Conservation (phyloP, 805 yeast genomes). For the Candida glaebosa region DNA sequence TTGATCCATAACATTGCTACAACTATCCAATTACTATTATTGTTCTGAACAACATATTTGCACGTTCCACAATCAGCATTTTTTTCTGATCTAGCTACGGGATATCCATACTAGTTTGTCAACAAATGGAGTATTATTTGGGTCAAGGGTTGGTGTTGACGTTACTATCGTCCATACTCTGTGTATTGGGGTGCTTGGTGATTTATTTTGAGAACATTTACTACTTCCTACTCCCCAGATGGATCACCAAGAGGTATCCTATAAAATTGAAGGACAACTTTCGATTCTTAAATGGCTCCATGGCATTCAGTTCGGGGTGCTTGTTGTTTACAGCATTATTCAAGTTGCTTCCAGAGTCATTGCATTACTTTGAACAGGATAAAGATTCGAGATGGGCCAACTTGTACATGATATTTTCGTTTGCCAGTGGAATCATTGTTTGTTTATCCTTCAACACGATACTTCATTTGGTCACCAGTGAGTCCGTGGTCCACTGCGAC, state of each 20-base stretch:
- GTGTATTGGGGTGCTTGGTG: slow-evolving; percentile 66
- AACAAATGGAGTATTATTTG: background rate
- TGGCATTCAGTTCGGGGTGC: slow-evolving; percentile 80
- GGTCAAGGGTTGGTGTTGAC: slow-evolving; percentile 67
- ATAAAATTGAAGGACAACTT: slow-evolving; percentile 60
- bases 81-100: too few relatives aligned
- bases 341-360: slow-evolving; percentile 70
- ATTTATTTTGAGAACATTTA: slow-evolving; percentile 62
- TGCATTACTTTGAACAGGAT: slow-evolving; percentile 36
- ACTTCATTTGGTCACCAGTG: slow-evolving; percentile 73
- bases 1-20: too few relatives aligned
- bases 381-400: slow-evolving; percentile 19
- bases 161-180: slow-evolving; percentile 60
- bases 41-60: too few relatives aligned
- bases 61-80: background rate
- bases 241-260: slow-evolving; percentile 34
- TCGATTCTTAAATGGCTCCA: slow-evolving; percentile 65
- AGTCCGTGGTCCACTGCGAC: slow-evolving; percentile 81
- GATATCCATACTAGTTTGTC: too few relatives aligned
- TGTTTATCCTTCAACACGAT: slow-evolving; percentile 60
- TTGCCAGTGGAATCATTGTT: slow-evolving; percentile 55
- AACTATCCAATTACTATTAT: too few relatives aligned
- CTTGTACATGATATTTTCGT: slow-evolving; percentile 41
- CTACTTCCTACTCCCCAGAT: slow-evolving; percentile 36
- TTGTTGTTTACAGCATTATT: slow-evolving; percentile 74